Evolutionary conservation across 495 filamentous ascomycete genomes (phyloP).

Genomic region (Lindgomyces ingoldianus): DNA sequence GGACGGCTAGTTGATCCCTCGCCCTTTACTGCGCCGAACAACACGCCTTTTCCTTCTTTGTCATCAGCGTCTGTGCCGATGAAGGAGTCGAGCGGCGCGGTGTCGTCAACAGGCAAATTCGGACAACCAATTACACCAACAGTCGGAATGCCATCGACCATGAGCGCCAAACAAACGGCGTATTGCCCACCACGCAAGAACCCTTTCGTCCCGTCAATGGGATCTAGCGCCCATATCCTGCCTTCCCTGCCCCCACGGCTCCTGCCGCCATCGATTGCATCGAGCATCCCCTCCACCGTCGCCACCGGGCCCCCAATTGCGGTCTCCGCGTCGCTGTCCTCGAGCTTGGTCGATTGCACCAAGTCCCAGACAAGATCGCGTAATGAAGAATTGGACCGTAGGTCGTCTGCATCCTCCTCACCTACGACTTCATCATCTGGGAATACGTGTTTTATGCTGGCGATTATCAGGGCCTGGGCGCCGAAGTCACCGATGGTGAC

Average conservation of each 20-base stretch:
- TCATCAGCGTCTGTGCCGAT: slow-evolving; percentile 69
- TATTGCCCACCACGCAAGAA: slow-evolving; percentile 98
- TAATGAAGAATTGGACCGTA: slow-evolving; percentile 67
- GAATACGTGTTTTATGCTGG: slow-evolving; percentile 84
- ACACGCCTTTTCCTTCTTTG: slow-evolving; percentile 69
- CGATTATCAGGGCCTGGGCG: slow-evolving; percentile 93
- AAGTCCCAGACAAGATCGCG: slow-evolving; percentile 78
- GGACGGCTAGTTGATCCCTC: slow-evolving; percentile 77
- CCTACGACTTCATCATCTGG: slow-evolving; percentile 88
- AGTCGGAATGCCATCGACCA: slow-evolving; percentile 92
- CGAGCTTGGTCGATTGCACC: slow-evolving; percentile 70
- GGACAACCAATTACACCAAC: slow-evolving; percentile 93
- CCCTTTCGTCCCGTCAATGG: slow-evolving; percentile 96
- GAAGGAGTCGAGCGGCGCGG: slow-evolving; percentile 62
- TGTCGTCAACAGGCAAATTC: slow-evolving; percentile 84
- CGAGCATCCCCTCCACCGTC: slow-evolving; percentile 74
- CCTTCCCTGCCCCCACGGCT: slow-evolving; percentile 77
- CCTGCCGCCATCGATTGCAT: slow-evolving; percentile 80
- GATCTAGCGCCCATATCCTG: slow-evolving; percentile 94
- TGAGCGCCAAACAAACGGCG: slow-evolving; percentile 86
- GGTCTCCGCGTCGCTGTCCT: slow-evolving; percentile 63
- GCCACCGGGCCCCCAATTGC: slow-evolving; percentile 72
- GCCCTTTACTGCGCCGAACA: slow-evolving; percentile 78
- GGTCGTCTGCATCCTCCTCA: slow-evolving; percentile 83
- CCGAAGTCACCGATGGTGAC: slow-evolving; percentile 98